Evolutionary conservation across 768 basidiomycete species (phyloP).

Genomic region (Panaeolus cyanescens): DNA sequence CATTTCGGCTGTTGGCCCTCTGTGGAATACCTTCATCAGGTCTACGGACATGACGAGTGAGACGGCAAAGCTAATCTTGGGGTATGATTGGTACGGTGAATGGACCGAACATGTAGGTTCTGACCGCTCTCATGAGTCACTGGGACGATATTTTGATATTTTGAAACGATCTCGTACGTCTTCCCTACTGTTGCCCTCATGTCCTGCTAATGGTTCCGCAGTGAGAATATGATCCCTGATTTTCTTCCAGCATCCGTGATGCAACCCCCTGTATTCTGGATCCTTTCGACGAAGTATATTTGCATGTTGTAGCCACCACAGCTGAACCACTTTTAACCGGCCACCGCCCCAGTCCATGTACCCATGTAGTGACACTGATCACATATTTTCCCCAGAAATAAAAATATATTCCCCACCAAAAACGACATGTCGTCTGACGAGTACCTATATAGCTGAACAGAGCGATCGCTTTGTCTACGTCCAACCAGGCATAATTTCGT

Average conservation of each 20-base stretch:
- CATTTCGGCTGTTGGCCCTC: constrained; percentile 10
- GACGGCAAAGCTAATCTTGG: constrained; percentile 4
- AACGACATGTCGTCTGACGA: too few relatives aligned
- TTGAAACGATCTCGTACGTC: constrained; percentile 13
- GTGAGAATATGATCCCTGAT: neutral
- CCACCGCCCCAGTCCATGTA: too few relatives aligned
- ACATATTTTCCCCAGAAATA: too few relatives aligned
- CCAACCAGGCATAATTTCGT: neutral
- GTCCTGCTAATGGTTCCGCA: neutral
- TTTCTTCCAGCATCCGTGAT: too few relatives aligned
- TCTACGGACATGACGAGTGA: constrained; percentile 19
- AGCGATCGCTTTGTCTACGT: neutral
- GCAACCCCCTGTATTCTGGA: too few relatives aligned
- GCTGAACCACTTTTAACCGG: too few relatives aligned
- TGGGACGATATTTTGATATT: constrained; percentile 14
- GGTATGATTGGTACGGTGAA: constrained; percentile 15
- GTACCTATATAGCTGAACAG: too few relatives aligned
- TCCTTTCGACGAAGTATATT: too few relatives aligned
- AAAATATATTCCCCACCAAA: too few relatives aligned
- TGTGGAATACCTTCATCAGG: constrained; percentile 17
- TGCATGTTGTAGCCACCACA: too few relatives aligned
- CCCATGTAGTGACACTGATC: too few relatives aligned
- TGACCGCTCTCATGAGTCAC: constrained; percentile 9
- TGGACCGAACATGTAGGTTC: constrained; percentile 13
- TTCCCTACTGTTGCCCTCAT: neutral